Conservation (phyloP, 192 early-diverging fungal genomes). For the Gryganskiella cystojenkinii region DNA sequence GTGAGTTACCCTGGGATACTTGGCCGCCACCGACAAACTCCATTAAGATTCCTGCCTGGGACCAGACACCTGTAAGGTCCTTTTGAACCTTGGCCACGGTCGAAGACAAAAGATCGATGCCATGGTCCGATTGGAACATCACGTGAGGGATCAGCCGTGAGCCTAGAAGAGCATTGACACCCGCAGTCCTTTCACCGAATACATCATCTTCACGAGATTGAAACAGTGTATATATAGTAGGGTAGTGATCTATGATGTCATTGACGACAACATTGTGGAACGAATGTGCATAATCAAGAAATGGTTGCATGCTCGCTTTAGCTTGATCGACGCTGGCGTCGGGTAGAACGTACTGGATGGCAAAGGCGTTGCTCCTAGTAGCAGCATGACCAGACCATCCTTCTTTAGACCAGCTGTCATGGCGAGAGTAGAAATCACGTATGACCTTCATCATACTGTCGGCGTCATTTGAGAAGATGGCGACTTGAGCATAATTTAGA, state of each 20-base stretch:
- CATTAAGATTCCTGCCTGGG: constrained; percentile 1
- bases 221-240: constrained; percentile 13
- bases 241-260: background rate
- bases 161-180: constrained; percentile 33
- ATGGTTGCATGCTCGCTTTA: background rate
- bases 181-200: constrained; percentile 11
- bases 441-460: constrained; percentile 5
- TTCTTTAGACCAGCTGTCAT: constrained; percentile 14
- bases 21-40: constrained; percentile 38
- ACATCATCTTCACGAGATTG: no score
- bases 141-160: constrained; percentile 49
- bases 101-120: constrained; percentile 1
- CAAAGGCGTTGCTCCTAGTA: background rate
- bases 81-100: constrained; percentile 16
- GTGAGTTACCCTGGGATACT: constrained; percentile 18
- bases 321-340: background rate
- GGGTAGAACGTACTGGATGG: constrained; percentile 7
- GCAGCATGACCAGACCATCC: constrained; percentile 36
- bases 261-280: constrained; percentile 3
- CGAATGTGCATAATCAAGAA: background rate
- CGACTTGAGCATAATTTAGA: background rate
- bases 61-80: constrained; percentile 3
- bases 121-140: constrained; percentile 24
- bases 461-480: constrained; percentile 1
- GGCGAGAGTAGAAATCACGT: constrained; percentile 8